Percentiles rank a stretch among this genome's conserved stretches.
Conservation (phyloP, 2,329 filamentous ascomycete species). For the Teratosphaeriaceae sp. region DNA sequence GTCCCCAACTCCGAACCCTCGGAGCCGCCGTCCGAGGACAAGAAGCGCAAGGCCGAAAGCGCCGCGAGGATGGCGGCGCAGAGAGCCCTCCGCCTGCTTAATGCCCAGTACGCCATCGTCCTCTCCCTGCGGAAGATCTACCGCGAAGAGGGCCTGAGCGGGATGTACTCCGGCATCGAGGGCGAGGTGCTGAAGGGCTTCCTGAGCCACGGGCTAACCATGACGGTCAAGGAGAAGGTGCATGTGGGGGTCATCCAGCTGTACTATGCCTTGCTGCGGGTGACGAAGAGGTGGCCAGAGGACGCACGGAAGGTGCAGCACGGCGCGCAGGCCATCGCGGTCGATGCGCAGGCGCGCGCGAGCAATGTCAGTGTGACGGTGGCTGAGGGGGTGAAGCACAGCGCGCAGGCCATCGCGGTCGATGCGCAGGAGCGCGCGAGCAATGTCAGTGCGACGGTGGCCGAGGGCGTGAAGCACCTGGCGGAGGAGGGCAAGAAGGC, state of each 20-base stretch:
- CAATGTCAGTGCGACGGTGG: constrained; percentile 10
- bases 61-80: not conserved
- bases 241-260: constrained; percentile 64
- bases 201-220: constrained; percentile 78
- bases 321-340: constrained; percentile 14
- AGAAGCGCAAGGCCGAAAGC: constrained; percentile 1
- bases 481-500: too few species aligned
- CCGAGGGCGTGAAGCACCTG: constrained; percentile 6
- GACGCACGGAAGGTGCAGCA: constrained; percentile 29
- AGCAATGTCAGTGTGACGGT: constrained; percentile 11
- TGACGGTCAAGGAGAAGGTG: constrained; percentile 75
- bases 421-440: constrained; percentile 9
- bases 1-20: constrained; percentile 1
- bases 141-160: constrained; percentile 54
- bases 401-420: constrained; percentile 8
- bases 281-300: constrained; percentile 36
- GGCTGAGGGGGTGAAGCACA: constrained; percentile 5
- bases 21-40: not conserved
- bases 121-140: constrained; percentile 27
- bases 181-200: constrained; percentile 78
- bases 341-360: constrained; percentile 9
- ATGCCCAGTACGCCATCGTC: constrained; percentile 24
- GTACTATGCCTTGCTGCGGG: constrained; percentile 59
- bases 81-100: constrained; percentile 15
- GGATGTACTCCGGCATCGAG: constrained; percentile 68